Evolutionary conservation across 176 grass and related monocot species (phyloP).

Genomic region (Zoysia pacifica): DNA sequence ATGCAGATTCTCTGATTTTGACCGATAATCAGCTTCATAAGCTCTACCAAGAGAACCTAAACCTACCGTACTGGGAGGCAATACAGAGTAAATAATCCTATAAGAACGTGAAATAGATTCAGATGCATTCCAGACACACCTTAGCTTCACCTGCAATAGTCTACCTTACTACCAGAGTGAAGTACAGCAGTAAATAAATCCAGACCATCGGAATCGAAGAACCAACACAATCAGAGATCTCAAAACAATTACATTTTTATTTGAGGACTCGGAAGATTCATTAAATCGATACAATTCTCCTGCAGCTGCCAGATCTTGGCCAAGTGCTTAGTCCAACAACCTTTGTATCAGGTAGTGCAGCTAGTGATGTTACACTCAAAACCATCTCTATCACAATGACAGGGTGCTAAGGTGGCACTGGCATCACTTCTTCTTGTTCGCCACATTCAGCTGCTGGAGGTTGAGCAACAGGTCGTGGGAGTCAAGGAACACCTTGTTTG

Average conservation of each 20-base stretch:
- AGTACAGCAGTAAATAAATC: background rate
- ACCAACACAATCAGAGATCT: background rate
- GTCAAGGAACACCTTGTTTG: conserved; percentile 86
- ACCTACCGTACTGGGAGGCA: no score
- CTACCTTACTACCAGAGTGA: background rate
- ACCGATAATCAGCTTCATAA: no score
- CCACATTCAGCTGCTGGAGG: conserved; percentile 55
- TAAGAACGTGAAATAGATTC: no score
- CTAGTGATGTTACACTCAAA: background rate
- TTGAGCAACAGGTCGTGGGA: conserved; percentile 77
- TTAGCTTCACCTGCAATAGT: background rate
- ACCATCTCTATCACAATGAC: background rate
- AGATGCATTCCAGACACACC: no score
- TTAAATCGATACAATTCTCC: background rate
- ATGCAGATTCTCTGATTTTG: no score
- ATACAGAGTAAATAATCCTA: no score
- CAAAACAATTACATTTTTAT: conserved; percentile 25
- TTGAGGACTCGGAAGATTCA: background rate
- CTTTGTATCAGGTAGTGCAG: background rate
- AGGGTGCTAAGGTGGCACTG: background rate
- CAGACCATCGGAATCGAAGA: background rate
- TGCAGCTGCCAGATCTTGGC: background rate
- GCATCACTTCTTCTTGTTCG: conserved; percentile 51
- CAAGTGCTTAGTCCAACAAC: background rate
- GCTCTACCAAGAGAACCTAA: no score